Conservation (phyloP, 192 early-diverging fungal species). For the Mortierella hygrophila region DNA sequence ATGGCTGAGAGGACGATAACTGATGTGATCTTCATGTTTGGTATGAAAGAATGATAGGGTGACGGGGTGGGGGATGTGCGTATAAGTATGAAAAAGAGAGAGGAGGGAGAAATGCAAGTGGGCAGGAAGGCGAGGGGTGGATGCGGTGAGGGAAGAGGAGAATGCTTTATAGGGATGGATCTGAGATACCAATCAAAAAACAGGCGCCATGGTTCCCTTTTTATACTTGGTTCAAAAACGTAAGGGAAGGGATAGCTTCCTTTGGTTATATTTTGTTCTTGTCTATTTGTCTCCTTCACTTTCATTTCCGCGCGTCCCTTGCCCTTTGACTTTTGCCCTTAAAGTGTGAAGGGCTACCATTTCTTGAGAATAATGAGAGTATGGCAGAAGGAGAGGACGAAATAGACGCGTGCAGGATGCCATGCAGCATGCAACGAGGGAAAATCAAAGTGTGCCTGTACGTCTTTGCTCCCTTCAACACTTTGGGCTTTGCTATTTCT, state of each 20-base stretch:
- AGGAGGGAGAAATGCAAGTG: neutral
- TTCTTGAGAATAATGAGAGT: neutral
- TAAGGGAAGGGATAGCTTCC: neutral
- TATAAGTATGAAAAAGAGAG: neutral
- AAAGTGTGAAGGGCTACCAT: neutral
- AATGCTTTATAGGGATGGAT: neutral
- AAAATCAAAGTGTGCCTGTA: no score
- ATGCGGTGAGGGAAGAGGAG: neutral
- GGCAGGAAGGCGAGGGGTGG: neutral
- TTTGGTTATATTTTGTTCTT: neutral
- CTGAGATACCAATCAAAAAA: neutral
- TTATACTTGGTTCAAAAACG: neutral
- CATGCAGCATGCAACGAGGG: no score
- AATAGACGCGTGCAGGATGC: neutral
- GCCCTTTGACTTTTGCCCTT: neutral
- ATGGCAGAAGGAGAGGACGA: neutral
- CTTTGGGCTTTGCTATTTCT: no score
- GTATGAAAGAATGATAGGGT: neutral
- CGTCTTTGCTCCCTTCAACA: no score
- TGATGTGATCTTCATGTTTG: slow-evolving; percentile 18
- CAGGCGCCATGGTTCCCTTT: neutral
- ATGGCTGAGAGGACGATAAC: slow-evolving; percentile 1
- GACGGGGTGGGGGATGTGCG: neutral
- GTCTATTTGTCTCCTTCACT: neutral
- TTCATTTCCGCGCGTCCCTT: neutral